Conservation (phyloP, 2,329 filamentous ascomycete genomes). For the Beauveria bassiana region DNA sequence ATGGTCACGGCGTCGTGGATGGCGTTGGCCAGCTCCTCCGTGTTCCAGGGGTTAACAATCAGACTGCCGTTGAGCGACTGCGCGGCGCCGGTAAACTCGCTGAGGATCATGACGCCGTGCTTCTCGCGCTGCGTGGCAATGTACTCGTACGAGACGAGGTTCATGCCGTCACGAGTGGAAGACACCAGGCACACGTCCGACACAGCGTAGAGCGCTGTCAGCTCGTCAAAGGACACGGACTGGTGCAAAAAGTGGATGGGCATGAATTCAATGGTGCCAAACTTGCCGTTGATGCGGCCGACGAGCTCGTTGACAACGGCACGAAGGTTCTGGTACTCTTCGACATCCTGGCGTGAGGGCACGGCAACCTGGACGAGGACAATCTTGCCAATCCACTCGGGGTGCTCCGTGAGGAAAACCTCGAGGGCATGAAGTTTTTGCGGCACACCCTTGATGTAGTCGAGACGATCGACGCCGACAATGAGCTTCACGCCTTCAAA, state of each 20-base stretch:
- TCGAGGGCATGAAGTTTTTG: constrained; percentile 96
- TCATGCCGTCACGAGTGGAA: constrained; percentile 98
- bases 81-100: constrained; percentile 92
- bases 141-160: constrained; percentile 96
- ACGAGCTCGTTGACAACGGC: constrained; percentile 96
- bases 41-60: constrained; percentile 98
- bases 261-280: constrained; percentile 97
- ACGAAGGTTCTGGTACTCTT: constrained; percentile 94
- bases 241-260: constrained; percentile 98
- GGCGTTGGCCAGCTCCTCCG: constrained; percentile 84
- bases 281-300: constrained; percentile 92
- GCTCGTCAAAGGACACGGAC: constrained; percentile 87
- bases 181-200: constrained; percentile 90
- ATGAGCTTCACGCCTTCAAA: constrained; percentile 96
- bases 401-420: constrained; percentile 93
- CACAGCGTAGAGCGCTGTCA: constrained; percentile 86
- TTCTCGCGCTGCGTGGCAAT: constrained; percentile 87
- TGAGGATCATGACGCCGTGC: constrained; percentile 89
- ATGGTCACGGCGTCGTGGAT: constrained; percentile 97
- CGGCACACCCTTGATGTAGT: constrained; percentile 98
- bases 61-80: constrained; percentile 90
- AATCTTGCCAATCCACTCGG: constrained; percentile 96
- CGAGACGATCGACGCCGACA: constrained; percentile 89
- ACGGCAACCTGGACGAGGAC: constrained; percentile 95
- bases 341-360: constrained; percentile 88